These are phyloP conservation scores for Thelonectria rubi DNA, from an alignment of 2,329 filamentous ascomycete genomes.

Conservation along the genomic window DNA sequence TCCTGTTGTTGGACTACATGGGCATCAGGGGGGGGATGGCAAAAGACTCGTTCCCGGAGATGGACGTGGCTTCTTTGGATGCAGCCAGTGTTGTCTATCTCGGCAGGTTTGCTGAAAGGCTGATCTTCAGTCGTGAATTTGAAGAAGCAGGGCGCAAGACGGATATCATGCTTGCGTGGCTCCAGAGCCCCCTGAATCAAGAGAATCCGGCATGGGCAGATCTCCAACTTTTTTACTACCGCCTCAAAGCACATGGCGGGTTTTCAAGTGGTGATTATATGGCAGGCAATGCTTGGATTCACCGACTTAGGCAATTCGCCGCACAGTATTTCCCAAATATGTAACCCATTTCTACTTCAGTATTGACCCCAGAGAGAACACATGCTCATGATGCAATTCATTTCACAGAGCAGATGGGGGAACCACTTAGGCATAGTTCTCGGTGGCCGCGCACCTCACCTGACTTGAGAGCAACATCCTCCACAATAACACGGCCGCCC, in stretches of 20 bases:
- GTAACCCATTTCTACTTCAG: not conserved
- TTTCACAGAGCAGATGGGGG: not conserved
- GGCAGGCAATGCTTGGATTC: not conserved
- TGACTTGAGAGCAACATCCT: no score
- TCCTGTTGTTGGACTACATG: not conserved
- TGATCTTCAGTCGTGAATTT: not conserved
- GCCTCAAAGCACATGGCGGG: not conserved
- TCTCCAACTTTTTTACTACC: constrained; percentile 1
- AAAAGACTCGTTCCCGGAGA: not conserved
- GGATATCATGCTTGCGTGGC: not conserved
- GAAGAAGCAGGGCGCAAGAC: not conserved
- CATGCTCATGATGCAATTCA: constrained; percentile 1
- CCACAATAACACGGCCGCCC: no score
- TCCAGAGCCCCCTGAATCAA: not conserved
- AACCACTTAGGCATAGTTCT: no score
- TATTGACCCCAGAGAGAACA: not conserved
- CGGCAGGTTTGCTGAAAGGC: not conserved
- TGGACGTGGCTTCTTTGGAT: not conserved
- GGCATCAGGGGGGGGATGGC: not conserved
- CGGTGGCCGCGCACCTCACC: no score
- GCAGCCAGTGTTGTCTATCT: not conserved
- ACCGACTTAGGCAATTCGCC: not conserved
- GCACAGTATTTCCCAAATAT: constrained; percentile 7
- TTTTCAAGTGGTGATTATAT: not conserved
- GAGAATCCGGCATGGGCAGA: not conserved